Conservation (phyloP, 2,329 filamentous ascomycete species). For the Cercospora berteroae region DNA sequence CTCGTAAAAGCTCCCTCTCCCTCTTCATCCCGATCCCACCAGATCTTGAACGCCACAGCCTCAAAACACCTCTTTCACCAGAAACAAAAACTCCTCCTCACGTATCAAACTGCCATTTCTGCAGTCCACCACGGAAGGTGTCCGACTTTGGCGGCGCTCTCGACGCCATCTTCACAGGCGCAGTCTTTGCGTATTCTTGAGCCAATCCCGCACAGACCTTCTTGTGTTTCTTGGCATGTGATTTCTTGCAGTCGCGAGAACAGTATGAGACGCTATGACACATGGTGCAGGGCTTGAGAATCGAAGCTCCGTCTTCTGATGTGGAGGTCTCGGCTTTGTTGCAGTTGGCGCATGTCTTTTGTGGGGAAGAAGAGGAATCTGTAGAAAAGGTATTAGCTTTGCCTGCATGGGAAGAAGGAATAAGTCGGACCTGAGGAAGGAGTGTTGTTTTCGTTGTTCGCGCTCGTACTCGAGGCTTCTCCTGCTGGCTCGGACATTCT, state of each 20-base stretch:
- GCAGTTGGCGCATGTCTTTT: slow-evolving; percentile 18
- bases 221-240: slow-evolving; percentile 42
- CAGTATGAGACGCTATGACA: slow-evolving; percentile 43
- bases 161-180: slow-evolving; percentile 43
- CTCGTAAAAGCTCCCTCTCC: not conserved
- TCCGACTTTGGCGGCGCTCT: slow-evolving; percentile 35
- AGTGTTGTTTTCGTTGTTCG: not conserved
- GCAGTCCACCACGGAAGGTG: slow-evolving; percentile 38
- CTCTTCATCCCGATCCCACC: not conserved
- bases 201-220: slow-evolving; percentile 41
- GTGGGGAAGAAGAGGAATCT: not conserved
- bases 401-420: too few species aligned
- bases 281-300: slow-evolving; percentile 41
- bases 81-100: slow-evolving; percentile 13
- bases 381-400: not conserved
- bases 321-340: slow-evolving; percentile 19
- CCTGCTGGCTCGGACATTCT: not conserved
- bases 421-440: not conserved
- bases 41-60: not conserved
- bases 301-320: slow-evolving; percentile 8
- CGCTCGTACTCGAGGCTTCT: not conserved
- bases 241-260: slow-evolving; percentile 44
- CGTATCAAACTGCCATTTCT: slow-evolving; percentile 44
- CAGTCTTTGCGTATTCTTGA: slow-evolving; percentile 41
- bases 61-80: not conserved